Base-by-base conservation (phyloP, 2,329 filamentous ascomycete genomes). In the Macrophomina phaseolina region DNA sequence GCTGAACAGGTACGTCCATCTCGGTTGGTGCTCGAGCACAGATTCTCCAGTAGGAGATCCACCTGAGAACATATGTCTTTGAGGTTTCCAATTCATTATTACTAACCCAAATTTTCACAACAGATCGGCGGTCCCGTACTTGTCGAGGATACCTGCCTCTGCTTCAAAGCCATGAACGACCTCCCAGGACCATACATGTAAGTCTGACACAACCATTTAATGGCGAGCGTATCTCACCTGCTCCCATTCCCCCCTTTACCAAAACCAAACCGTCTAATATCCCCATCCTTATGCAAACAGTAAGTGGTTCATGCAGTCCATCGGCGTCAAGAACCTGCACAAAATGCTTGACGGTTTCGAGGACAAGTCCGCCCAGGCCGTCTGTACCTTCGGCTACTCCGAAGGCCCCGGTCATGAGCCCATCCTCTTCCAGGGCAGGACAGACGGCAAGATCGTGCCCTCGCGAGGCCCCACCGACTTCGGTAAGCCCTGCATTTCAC, bases 131-230 rank as follows among this genome's bases (percentile, higher is more conserved):
- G 93, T 0, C 94, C 96, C 3, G 95, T 97, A 8, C 84, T 99
- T 46, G 94, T 97, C 11, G 95, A 99, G 81, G 95, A 99, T 79
- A 99, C 95, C 16, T 93, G 93, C 71, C 85, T 99, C 58, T 96
- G 93, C 82, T 99, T 97, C 77, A 90, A 91, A 75, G 94, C 94
- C 23, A 86, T 97, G 68, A 89, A 91, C 67, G 94, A 93, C n/a
- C 85, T 99, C 36, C 95, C 95, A 1, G 95, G 95, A 1, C 93
- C 94, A 48, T 99, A 99, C 78, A 97, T 99, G 94, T 97, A 84
- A 72, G 87, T 51, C 34, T 8, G 12, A 23, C 6, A 14, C 18
- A 14, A 12, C 36, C 36, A 40, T 18, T 9, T 3, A 46, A 32
- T n/a, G 6, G 2, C 38, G 5, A 32, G 12, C 23, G 14, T 23